Conservation (phyloP, 345 rosid species). For the Hevea brasiliensis region DNA sequence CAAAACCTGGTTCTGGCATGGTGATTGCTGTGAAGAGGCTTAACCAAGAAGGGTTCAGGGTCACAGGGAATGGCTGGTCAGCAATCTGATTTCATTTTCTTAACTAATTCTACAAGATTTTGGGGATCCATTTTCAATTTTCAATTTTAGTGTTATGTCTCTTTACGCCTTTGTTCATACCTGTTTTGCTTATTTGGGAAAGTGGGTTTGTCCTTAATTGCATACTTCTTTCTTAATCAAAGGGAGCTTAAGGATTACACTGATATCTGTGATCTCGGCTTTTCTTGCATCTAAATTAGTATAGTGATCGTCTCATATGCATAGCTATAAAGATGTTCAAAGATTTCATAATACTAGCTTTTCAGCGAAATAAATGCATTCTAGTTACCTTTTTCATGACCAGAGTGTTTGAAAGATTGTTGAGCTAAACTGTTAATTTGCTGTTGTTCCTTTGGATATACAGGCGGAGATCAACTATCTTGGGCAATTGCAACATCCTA, state of each 20-base stretch:
- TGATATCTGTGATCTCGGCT: too few relatives aligned
- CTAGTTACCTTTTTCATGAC: not conserved
- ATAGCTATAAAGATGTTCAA: too few relatives aligned
- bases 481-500: conserved; percentile 36
- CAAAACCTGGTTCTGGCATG: conserved; percentile 25
- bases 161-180: not conserved
- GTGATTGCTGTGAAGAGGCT: conserved; percentile 37
- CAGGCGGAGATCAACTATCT: conserved; percentile 41
- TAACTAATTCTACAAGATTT: not conserved
- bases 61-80: conserved; percentile 39
- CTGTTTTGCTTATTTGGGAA: not conserved
- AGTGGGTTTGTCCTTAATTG: too few relatives aligned
- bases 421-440: conserved; percentile 7
- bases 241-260: not conserved
- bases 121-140: not conserved
- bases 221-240: not conserved
- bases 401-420: not conserved
- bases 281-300: too few relatives aligned
- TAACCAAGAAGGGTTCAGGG: conserved; percentile 31
- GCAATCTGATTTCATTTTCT: conserved; percentile 5
- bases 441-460: conserved; percentile 10
- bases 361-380: not conserved
- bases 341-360: not conserved
- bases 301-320: too few relatives aligned
- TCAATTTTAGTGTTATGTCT: not conserved